Evolutionary conservation across 805 yeast genomes (phyloP).

Genomic region (Cyberlindnera mississippiensis): DNA sequence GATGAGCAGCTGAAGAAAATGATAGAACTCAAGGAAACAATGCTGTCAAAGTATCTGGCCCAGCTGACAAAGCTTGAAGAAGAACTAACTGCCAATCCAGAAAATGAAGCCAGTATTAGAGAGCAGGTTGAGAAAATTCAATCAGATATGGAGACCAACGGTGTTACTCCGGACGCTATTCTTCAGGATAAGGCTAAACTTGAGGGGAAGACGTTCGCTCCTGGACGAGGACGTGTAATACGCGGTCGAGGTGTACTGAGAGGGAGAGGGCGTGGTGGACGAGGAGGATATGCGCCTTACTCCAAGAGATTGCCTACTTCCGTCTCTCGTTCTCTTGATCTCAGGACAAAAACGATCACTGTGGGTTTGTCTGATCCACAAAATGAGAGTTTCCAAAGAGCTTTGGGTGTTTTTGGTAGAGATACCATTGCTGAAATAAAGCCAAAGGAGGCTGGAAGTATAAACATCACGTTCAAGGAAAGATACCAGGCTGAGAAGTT

Average conservation of each 20-base stretch:
- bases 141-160: constrained; percentile 16
- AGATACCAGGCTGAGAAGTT: constrained; percentile 26
- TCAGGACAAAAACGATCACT: constrained; percentile 24
- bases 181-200: constrained; percentile 21
- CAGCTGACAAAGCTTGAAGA: constrained; percentile 23
- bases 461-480: constrained; percentile 21
- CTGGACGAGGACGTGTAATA: constrained; percentile 10
- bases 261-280: constrained; percentile 13
- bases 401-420: constrained; percentile 13
- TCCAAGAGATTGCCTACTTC: constrained; percentile 9
- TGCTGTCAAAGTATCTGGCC: constrained; percentile 33
- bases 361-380: constrained; percentile 17
- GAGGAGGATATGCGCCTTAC: constrained; percentile 21
- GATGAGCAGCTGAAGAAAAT: constrained; percentile 31
- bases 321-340: constrained; percentile 16
- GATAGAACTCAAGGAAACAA: constrained; percentile 32
- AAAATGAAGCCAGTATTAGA: constrained; percentile 13
- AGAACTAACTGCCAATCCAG: constrained; percentile 16
- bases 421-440: constrained; percentile 12
- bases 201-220: constrained; percentile 7
- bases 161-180: constrained; percentile 23
- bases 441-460: constrained; percentile 6
- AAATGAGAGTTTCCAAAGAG: constrained; percentile 15
- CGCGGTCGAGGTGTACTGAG: constrained; percentile 15
- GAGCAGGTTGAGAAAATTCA: constrained; percentile 16